A percentile compares a stretch with the other conserved stretches of the same genome.
Conservation (phyloP, 768 basidiomycete species). For the Auriscalpium orientale region DNA sequence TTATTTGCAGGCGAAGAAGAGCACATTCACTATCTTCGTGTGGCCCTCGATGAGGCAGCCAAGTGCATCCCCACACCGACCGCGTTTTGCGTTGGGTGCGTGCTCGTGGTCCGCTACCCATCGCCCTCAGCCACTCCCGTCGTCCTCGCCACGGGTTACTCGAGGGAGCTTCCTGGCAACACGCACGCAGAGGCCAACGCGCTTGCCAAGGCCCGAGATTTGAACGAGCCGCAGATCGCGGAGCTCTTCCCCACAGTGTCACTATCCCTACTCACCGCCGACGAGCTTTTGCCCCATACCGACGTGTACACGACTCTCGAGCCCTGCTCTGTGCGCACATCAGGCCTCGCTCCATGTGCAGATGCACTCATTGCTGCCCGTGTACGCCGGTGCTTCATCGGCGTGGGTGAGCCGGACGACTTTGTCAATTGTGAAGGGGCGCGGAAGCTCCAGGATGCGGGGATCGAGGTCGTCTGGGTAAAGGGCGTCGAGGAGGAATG, state of each 20-base stretch:
- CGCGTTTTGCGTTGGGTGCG: constrained; percentile 90
- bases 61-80: constrained; percentile 63
- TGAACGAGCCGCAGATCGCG: constrained; percentile 38
- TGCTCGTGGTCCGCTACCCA: constrained; percentile 49
- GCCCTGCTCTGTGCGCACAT: constrained; percentile 86
- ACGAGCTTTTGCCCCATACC: constrained; percentile 46
- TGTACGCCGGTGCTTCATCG: constrained; percentile 76
- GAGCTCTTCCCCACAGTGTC: constrained; percentile 32
- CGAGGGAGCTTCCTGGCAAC: constrained; percentile 86
- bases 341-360: constrained; percentile 80
- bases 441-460: constrained; percentile 56
- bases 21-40: constrained; percentile 41
- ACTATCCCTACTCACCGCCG: constrained; percentile 27
- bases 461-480: constrained; percentile 71
- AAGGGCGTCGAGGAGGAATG: constrained; percentile 73
- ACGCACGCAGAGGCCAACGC: constrained; percentile 98
- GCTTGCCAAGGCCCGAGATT: constrained; percentile 55
- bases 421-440: constrained; percentile 94
- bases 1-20: constrained; percentile 1
- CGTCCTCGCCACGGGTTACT: constrained; percentile 75
- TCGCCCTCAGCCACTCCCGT: constrained; percentile 31
- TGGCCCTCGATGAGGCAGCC: constrained; percentile 64
- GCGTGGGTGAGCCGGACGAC: constrained; percentile 86
- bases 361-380: constrained; percentile 69
- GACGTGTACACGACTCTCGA: constrained; percentile 96